Evolutionary conservation across 2,329 filamentous ascomycete genomes (phyloP).

Genomic region (Corynespora cassiicola): DNA sequence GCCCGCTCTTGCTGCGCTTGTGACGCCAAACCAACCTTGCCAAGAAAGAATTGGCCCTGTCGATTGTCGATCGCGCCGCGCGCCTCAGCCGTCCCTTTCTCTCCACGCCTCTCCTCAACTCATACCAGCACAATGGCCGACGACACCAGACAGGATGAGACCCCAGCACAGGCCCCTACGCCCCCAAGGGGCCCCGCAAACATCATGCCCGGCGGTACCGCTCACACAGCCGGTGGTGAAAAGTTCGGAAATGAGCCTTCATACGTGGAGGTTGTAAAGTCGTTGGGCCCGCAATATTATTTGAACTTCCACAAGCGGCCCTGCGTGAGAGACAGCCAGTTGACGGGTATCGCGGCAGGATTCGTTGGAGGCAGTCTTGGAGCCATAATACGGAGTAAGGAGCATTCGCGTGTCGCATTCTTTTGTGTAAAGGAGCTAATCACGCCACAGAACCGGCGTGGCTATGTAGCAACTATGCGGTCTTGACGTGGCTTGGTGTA

Average conservation of each 20-base stretch:
- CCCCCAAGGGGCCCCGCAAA: conserved; percentile 38
- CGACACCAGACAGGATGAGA: conserved; percentile 48
- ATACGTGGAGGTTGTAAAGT: conserved; percentile 66
- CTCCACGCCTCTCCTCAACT: conserved; percentile 6
- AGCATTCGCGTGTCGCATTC: conserved; percentile 1
- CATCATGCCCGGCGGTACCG: conserved; percentile 60
- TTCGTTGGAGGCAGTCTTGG: conserved; percentile 77
- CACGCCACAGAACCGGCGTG: conserved; percentile 62
- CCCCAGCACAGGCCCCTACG: conserved; percentile 17
- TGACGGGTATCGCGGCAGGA: conserved; percentile 83
- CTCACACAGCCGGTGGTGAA: conserved; percentile 66
- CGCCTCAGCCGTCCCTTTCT: background rate
- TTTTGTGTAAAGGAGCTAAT: conserved; percentile 13
- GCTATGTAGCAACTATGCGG: conserved; percentile 83
- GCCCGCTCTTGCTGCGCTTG: background rate
- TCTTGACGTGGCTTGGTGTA: conserved; percentile 74
- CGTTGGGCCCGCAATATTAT: conserved; percentile 73
- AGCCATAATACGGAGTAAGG: conserved; percentile 76
- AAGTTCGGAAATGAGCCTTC: conserved; percentile 45
- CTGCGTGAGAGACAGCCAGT: conserved; percentile 81
- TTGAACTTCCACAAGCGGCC: conserved; percentile 77
- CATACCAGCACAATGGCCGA: conserved; percentile 51
- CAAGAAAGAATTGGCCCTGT: conserved; percentile 1
- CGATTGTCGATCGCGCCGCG: background rate
- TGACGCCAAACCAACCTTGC: background rate